Conservation (phyloP, 2,329 filamentous ascomycete genomes). For the Penicillium sp. region DNA sequence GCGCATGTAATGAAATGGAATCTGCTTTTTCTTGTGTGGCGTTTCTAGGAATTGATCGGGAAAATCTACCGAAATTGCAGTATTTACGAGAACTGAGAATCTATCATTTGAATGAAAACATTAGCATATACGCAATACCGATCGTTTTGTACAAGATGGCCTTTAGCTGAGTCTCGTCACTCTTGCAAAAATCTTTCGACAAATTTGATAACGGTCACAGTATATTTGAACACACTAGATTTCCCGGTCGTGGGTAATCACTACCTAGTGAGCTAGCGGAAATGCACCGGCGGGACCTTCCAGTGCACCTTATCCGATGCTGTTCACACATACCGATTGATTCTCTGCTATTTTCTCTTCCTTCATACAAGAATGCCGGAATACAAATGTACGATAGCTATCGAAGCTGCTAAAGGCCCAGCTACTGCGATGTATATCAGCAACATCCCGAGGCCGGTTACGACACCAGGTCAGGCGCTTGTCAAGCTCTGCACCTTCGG, state of each 20-base stretch:
- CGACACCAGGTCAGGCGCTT: slow-evolving; percentile 64
- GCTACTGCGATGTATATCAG: slow-evolving; percentile 60
- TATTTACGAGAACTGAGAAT: background rate
- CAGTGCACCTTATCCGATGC: no score
- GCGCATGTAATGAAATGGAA: background rate
- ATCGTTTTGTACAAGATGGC: background rate
- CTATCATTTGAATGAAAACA: background rate
- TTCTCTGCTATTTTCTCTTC: background rate
- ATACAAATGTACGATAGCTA: slow-evolving; percentile 44
- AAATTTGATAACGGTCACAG: background rate
- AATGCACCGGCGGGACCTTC: background rate
- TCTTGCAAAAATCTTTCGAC: background rate
- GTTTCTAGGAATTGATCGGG: background rate
- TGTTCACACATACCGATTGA: background rate
- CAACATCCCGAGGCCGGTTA: slow-evolving; percentile 53
- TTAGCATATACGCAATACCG: background rate
- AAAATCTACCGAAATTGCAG: background rate
- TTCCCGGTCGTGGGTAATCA: background rate
- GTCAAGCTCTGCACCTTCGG: slow-evolving; percentile 81
- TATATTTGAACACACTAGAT: background rate
- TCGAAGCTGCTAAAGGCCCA: slow-evolving; percentile 60
- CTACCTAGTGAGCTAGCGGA: background rate
- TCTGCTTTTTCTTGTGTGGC: background rate
- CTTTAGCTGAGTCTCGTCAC: background rate
- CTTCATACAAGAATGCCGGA: background rate